Conservation (phyloP, 805 yeast species). For the Nakazawaea wickerhamii region DNA sequence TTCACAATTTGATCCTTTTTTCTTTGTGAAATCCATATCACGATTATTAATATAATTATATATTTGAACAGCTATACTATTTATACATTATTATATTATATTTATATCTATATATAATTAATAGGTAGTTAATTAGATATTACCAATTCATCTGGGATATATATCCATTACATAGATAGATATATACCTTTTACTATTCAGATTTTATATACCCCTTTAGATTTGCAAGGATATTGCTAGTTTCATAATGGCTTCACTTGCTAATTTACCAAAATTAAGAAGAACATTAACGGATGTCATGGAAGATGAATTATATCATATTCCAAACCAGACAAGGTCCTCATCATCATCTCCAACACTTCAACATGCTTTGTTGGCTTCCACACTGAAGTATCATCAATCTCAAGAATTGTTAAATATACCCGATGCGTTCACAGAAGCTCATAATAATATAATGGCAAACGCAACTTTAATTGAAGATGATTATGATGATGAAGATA, state of each 20-base stretch:
- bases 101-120: not conserved
- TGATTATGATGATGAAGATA: conserved; percentile 12
- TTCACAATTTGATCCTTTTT: too few species aligned
- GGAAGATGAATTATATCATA: conserved; percentile 53
- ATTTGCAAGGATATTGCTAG: not conserved
- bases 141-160: too few species aligned
- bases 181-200: not conserved
- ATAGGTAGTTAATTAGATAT: too few species aligned
- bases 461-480: conserved; percentile 10
- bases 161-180: not conserved
- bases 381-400: not conserved
- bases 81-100: too few species aligned
- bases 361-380: conserved; percentile 10
- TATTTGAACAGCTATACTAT: too few species aligned
- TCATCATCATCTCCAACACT: conserved; percentile 21
- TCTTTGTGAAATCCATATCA: too few species aligned
- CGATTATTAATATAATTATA: too few species aligned
- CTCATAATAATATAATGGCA: conserved; percentile 5
- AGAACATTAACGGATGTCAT: conserved; percentile 52
- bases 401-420: conserved; percentile 8
- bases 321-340: conserved; percentile 24
- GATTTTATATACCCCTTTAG: not conserved
- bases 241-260: conserved; percentile 40
- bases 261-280: conserved; percentile 44
- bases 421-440: conserved; percentile 12